Evolutionary conservation across 441 rosid genomes (phyloP), one percentile per base, ranked within the genome.

Genomic region (Omphalea diandra): DNA sequence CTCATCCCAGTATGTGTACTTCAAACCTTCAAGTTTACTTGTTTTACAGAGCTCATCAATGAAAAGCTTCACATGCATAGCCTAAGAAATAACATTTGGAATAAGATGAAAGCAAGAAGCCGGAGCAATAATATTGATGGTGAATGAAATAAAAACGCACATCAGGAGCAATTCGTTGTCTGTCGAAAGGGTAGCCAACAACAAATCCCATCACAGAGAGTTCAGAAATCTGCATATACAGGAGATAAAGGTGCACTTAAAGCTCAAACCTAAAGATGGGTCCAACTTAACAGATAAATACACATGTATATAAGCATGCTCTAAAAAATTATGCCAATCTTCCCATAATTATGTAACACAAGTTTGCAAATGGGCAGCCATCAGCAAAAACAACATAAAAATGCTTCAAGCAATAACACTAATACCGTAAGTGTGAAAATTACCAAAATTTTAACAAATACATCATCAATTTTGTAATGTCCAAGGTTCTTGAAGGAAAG

Each of bases 1-100:
- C 74, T 94, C 98, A 26, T 91, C 82, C 97, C 97, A 94, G 78
- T 79, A 91, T 2, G 97, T 83, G 72, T 87, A 94, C 59, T 84
- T 79, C 18, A 94, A 59, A 63, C 81, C 85, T 57, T 84, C 81
- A 57, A 91, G 95, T 75, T 83, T 86, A 63, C 85, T 83, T 0
- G 94, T 90, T 36, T 73, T 76, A 47, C 79, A 79, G 50, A 94
- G 89, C 8, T 91, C 90, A 27, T 91, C 91, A 3, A 94, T 76
- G 65, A 94, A 85, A 73, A 76, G 67, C 83, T 91, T 84, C 80
- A 90, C 81, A 69, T 68, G 83, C 43, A 80, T 56, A 70, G 78
- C 86, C 98, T 91, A 53, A 72, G 72, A 79, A 79, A 67, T 24
- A 66, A 35, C 43, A 76, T n/a, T n/a, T n/a, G 61, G 12, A 36